These are phyloP conservation scores for Hemisphaericaspora xylofermentans DNA, from an alignment of 1,139 yeast species.

Conservation along the genomic window DNA sequence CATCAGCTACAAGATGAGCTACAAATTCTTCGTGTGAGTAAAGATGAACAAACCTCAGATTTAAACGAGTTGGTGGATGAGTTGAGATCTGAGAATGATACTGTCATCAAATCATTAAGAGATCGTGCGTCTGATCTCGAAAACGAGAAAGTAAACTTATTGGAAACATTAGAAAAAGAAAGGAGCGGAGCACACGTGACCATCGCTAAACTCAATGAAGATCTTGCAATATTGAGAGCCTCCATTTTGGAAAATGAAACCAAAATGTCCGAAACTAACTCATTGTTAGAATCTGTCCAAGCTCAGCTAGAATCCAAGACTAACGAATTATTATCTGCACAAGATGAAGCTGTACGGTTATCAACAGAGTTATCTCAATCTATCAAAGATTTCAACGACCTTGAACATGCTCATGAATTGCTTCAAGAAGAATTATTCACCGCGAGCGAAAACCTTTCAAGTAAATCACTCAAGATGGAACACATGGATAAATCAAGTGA, in stretches of 20 bases:
- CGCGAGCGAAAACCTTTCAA: background rate
- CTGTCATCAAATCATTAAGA: background rate
- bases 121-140: background rate
- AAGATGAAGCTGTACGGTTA: background rate
- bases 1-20: slow-evolving; percentile 6
- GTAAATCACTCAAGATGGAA: background rate
- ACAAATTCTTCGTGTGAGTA: slow-evolving; percentile 1
- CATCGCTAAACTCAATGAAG: slow-evolving; percentile 2
- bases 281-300: slow-evolving; percentile 3
- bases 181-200: slow-evolving; percentile 5
- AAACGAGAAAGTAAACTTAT: background rate
- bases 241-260: background rate
- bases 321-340: background rate
- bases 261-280: background rate
- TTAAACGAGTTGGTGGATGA: slow-evolving; percentile 5
- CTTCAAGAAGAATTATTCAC: background rate
- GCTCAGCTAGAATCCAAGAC: slow-evolving; percentile 4
- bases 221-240: background rate
- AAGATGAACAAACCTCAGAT: slow-evolving; percentile 4
- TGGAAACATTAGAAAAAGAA: slow-evolving; percentile 5
- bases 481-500: background rate
- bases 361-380: slow-evolving; percentile 2
- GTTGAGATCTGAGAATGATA: slow-evolving; percentile 3
- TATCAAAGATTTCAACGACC: background rate
- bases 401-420: background rate